Evolutionary conservation across 2,329 filamentous ascomycete genomes (phyloP), one percentile per base, ranked within the genome.

Genomic region (Cryphonectria radicalis): DNA sequence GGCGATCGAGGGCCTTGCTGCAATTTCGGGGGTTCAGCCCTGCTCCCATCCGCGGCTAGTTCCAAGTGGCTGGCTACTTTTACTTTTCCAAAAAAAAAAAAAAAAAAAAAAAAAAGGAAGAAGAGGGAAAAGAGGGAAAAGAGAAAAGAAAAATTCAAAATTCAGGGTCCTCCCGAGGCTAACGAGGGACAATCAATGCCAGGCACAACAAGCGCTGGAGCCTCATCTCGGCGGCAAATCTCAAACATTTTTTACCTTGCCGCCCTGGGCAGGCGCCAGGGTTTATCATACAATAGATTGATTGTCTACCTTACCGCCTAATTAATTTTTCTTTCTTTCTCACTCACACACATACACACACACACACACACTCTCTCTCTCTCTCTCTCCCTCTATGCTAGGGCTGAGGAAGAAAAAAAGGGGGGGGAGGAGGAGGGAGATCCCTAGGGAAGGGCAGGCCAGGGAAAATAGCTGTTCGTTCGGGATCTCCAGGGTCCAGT

Each of bases 151-250:
- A 28, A 28, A 57, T 50, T 50, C 6, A 32, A 35, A 62, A 40
- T 13, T 40, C 59, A 62, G 59, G 59, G 59, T 62, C 59, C 59
- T n/a, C 22, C 13, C 13, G 25, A 28, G 53, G 25, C 11, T 50
- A 50, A n/a, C 8, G 14, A 22, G 57, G 59, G 59, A n/a, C 59
- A 10, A 14, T 50, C 46, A 50, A n/a, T 40, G 22, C 46, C 3
- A 17, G 22, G 59, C 59, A 25, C 22, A 19, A 19, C 17, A 62
- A 25, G 59, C 32, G 35, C 59, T 40, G 55, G 55, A 32, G 25
- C 55, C 28, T 40, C 32, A 62, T 62, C 59, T 62, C 59, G 59
- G 59, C 59, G 59, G 32, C 59, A 62, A 62, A 62, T 62, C 35
- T 40, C 59, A 40, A 62, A 40, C 59, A n/a, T 19, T n/a, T n/a